Evolutionary conservation across 176 grass and related monocot genomes (phyloP).

Genomic region (Oryza meridionalis): DNA sequence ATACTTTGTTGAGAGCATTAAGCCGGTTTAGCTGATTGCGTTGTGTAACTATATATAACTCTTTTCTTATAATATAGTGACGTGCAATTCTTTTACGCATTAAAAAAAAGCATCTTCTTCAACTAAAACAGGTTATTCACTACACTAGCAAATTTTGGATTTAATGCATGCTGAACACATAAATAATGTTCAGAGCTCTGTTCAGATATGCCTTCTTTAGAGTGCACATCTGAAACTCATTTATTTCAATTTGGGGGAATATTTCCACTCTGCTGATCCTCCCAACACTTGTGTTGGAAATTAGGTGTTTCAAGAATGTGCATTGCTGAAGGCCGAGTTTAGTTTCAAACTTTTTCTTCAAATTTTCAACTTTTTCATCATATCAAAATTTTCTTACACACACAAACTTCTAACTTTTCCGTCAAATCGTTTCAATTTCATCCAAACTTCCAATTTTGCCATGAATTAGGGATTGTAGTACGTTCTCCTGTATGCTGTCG

Average conservation of each 20-base stretch:
- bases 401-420: too few species aligned
- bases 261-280: not conserved
- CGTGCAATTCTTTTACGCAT: too few species aligned
- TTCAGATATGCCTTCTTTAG: not conserved
- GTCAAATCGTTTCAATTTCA: too few species aligned
- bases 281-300: not conserved
- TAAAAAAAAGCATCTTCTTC: not conserved
- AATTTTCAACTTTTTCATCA: too few species aligned
- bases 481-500: not conserved
- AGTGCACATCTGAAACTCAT: not conserved
- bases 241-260: not conserved
- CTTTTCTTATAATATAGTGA: too few species aligned
- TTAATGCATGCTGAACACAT: constrained; percentile 20
- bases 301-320: not conserved
- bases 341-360: too few species aligned
- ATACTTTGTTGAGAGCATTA: not conserved
- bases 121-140: not conserved
- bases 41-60: too few species aligned
- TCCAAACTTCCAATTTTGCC: too few species aligned
- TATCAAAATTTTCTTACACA: too few species aligned
- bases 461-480: not conserved
- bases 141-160: not conserved
- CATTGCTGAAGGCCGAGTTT: not conserved
- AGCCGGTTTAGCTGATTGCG: too few species aligned
- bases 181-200: not conserved